Evolutionary conservation across 1,139 yeast species (phyloP), one percentile per base, ranked within the genome.

Genomic region (Candida sanyaensis): DNA sequence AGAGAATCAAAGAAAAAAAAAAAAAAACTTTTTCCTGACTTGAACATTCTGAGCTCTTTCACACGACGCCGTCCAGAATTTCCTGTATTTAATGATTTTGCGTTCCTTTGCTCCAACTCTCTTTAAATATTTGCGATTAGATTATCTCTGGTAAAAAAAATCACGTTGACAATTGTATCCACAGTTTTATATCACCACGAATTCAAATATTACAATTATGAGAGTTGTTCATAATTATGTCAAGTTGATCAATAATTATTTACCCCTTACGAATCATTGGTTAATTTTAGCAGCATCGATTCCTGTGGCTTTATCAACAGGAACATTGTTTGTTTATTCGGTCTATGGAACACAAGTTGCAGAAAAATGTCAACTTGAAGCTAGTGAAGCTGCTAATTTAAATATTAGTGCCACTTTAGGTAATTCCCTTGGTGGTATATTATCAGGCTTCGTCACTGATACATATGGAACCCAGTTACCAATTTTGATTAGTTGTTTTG

Each of bases 391-490:
- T 26, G 68, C 71, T 17, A 63, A 62, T 48, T 59, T 69, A 52
- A 68, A 63, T 49, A 66, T 69, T 26, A 53, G 63, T 47, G 66
- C 66, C 30, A 68, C 71, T 1, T 37, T 66, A 6, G 74, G 74
- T 3, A 60, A 69, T 2, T 66, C 73, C 0, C 37, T 68, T 13
- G 74, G 73, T 9, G 71, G 72, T 0, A 49, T 69, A 4, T 42
- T 68, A 1, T 64, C 71, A 3, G 74, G 74, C 2, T 44, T 63
- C 12, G 57, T 69, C 4, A 66, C 73, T 2, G 74, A 69, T 48
- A 51, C 51, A 26, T 67, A 65, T 49, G 74, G 74, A 0, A 64
- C 72, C 7, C 73, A 68, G 50, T 49, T 66, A 23, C 73, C 74
- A 10, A 65, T 69, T 57, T 54, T 68, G 12, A 46, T 62, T 21